Conservation (phyloP, 176 grass and related monocot genomes). For the Typha latifolia region DNA sequence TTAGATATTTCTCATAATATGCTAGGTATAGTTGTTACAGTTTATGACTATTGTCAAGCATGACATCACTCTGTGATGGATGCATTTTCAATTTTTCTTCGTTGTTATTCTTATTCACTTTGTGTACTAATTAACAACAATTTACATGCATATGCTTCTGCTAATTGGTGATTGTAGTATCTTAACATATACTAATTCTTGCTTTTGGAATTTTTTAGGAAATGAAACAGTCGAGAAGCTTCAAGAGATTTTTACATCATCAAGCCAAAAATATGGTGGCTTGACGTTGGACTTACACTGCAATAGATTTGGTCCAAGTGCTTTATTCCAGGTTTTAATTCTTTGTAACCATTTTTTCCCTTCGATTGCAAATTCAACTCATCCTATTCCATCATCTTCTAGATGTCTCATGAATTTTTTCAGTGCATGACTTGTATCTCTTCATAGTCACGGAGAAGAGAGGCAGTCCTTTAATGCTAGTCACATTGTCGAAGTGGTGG, state of each 20-base stretch:
- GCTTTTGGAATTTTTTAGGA: slow-evolving; percentile 36
- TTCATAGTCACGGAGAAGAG: too few relatives aligned
- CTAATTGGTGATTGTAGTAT: slow-evolving; percentile 6
- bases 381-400: background rate
- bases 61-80: too few relatives aligned
- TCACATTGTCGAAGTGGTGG: too few relatives aligned
- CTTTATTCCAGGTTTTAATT: slow-evolving; percentile 81
- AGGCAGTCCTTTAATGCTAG: too few relatives aligned
- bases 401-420: background rate
- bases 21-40: slow-evolving; percentile 40
- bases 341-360: background rate
- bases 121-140: slow-evolving; percentile 3
- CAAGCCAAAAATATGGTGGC: slow-evolving; percentile 83
- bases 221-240: slow-evolving; percentile 93
- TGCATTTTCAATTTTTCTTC: too few relatives aligned
- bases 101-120: background rate
- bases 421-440: too few relatives aligned
- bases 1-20: slow-evolving; percentile 95
- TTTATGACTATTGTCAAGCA: background rate
- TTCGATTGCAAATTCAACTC: background rate
- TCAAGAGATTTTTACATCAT: slow-evolving; percentile 79
- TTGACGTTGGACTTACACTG: slow-evolving; percentile 92
- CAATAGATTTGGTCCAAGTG: slow-evolving; percentile 87
- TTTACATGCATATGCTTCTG: slow-evolving; percentile 4
- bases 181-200: background rate